Evolutionary conservation across 1,139 yeast species (phyloP).

Genomic region (Lodderomyces oxycetoniae): DNA sequence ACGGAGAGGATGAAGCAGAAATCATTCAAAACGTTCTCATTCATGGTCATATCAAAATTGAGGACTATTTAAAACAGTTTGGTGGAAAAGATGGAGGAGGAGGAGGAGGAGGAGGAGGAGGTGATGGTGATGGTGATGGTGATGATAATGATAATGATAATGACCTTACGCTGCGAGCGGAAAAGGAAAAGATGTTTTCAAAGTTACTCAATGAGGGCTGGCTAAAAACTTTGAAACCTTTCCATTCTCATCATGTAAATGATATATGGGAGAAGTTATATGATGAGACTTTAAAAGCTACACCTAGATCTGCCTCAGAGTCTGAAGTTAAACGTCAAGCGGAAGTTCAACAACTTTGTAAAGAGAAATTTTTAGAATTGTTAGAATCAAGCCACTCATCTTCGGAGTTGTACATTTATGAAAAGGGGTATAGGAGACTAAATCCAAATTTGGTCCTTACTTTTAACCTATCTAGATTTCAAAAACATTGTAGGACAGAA

Average conservation of each 20-base stretch:
- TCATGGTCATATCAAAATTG: conserved; percentile 60
- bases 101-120: too few species aligned
- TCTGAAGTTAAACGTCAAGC: conserved; percentile 60
- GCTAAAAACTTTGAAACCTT: conserved; percentile 41
- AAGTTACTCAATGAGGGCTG: conserved; percentile 54
- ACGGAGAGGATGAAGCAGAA: conserved; percentile 53
- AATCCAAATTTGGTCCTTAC: conserved; percentile 51
- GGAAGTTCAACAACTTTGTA: conserved; percentile 63
- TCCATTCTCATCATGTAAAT: conserved; percentile 40
- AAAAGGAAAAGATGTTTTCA: conserved; percentile 36
- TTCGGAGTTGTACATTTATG: conserved; percentile 29
- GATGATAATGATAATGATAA: conserved; percentile 21
- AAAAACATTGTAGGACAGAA: conserved; percentile 60
- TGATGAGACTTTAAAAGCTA: conserved; percentile 44
- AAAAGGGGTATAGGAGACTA: conserved; percentile 37
- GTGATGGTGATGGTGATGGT: too few species aligned
- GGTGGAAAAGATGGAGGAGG: too few species aligned
- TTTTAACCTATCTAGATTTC: conserved; percentile 62
- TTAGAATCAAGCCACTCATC: conserved; percentile 26
- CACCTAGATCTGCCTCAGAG: conserved; percentile 48
- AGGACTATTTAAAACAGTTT: conserved; percentile 50
- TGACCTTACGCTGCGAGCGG: conserved; percentile 13
- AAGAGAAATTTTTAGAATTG: conserved; percentile 35
- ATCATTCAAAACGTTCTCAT: conserved; percentile 66
- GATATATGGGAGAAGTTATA: conserved; percentile 57